Conservation (phyloP, 2,329 filamentous ascomycete species). For the Aspergillus hortae region DNA sequence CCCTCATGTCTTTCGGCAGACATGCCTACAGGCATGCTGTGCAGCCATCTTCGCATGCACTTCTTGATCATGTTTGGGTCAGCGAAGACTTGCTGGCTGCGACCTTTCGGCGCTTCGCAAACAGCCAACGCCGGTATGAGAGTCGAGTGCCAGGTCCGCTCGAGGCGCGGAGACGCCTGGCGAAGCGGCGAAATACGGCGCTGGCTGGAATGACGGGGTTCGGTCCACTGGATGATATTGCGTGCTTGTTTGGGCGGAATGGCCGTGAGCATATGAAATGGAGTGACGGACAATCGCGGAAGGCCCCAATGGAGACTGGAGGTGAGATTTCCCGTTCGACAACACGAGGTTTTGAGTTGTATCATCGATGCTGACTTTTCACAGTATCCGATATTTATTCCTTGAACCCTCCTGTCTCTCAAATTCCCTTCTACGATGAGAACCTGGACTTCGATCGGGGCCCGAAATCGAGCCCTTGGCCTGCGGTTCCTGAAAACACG, state of each 20-base stretch:
- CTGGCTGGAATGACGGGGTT: slow-evolving; percentile 35
- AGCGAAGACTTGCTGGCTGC: slow-evolving; percentile 43
- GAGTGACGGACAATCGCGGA: slow-evolving; percentile 25
- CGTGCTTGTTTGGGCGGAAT: slow-evolving; percentile 40
- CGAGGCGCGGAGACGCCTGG: slow-evolving; percentile 55
- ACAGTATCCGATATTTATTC: slow-evolving; percentile 19
- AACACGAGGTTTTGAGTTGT: neutral
- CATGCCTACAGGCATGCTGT: slow-evolving; percentile 40
- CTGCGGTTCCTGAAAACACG: neutral
- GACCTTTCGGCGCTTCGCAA: slow-evolving; percentile 48
- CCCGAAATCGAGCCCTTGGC: neutral
- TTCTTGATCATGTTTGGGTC: slow-evolving; percentile 42
- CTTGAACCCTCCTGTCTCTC: slow-evolving; percentile 13
- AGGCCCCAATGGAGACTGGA: slow-evolving; percentile 18
- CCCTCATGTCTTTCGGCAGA: slow-evolving; percentile 40
- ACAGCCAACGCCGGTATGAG: slow-evolving; percentile 51
- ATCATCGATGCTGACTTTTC: neutral
- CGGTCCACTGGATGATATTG: slow-evolving; percentile 34
- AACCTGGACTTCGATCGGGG: slow-evolving; percentile 12
- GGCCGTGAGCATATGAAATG: slow-evolving; percentile 37
- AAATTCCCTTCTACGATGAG: slow-evolving; percentile 20
- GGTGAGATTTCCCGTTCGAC: slow-evolving; percentile 17
- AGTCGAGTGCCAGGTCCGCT: slow-evolving; percentile 61
- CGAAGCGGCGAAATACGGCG: slow-evolving; percentile 54
- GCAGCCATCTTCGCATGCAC: slow-evolving; percentile 22